These are phyloP conservation scores for Heliamphora pulchella DNA, from an alignment of 179 eudicot species.

Conservation along the genomic window DNA sequence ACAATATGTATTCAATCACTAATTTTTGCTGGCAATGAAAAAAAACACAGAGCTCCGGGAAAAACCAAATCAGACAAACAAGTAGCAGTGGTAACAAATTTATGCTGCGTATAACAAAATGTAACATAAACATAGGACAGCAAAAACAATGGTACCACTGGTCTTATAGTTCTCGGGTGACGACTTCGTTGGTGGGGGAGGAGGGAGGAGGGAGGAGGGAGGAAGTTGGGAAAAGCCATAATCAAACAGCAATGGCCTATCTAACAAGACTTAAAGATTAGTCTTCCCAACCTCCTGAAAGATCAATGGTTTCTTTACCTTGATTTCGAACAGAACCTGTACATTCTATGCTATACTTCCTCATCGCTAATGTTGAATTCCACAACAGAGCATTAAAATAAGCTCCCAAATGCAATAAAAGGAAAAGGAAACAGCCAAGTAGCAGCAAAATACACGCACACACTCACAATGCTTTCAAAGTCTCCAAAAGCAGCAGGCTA, in stretches of 20 bases:
- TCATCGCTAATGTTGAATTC: conserved; percentile 12
- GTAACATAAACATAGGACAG: background rate
- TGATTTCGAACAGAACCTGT: conserved; percentile 28
- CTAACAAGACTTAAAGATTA: background rate
- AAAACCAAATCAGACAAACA: too few relatives aligned
- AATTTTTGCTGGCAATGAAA: too few relatives aligned
- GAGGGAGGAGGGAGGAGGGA: too few relatives aligned
- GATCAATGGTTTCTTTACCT: conserved; percentile 25
- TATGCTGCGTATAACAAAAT: background rate
- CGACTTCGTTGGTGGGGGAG: background rate
- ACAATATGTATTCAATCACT: too few relatives aligned
- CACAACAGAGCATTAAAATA: conserved; percentile 45
- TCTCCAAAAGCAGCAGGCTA: background rate
- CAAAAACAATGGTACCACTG: background rate
- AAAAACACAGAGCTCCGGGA: too few relatives aligned
- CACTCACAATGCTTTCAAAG: conserved; percentile 11
- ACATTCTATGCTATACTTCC: conserved; percentile 30
- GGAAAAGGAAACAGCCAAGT: conserved; percentile 10
- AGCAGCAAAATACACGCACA: conserved; percentile 11
- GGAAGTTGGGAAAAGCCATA: background rate
- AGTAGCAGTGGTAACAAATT: background rate
- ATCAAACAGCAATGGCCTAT: background rate
- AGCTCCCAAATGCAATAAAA: conserved; percentile 29
- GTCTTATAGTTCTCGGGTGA: background rate
- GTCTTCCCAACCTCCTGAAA: conserved; percentile 31